Evolutionary conservation across 164 flowering plant species (phyloP), one percentile per base, ranked within the genome.

Genomic region (Chimonanthus salicifolius): DNA sequence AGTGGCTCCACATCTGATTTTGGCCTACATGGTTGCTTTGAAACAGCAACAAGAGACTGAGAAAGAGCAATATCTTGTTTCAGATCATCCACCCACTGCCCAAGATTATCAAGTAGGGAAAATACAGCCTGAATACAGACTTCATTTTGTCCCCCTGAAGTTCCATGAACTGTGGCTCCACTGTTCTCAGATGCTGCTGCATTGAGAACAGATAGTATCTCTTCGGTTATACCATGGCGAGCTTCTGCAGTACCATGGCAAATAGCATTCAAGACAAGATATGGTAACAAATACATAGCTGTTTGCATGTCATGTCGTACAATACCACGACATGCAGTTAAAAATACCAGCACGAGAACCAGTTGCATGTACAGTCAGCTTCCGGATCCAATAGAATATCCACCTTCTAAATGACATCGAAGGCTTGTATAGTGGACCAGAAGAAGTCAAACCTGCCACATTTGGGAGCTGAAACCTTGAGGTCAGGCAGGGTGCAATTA

Each of bases 1-100:
- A 88, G 86, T 71, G 86, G 88, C 69, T 88, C 87, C 74, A 20
- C 79, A 78, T 78, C 83, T 75, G 77, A 84, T 78, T 78, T 87
- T 54, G 77, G 67, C 78, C 85, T 94, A 50, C 82, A 79, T 21
- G 80, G 74, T 60, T 88, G 90, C 83, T 83, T 91, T 43, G 91
- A 82, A 64, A 79, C 71, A 13, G 82, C 76, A 68, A 85, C 49
- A 58, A 85, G 72, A 77, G 97, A 88, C 67, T 88, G 90, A 21
- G 95, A 89, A 84, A 94, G 92, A 78, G 98, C 88, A 58, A 90
- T 76, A 70, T 88, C 97, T 74, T 93, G 96, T 72, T 89, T 84
- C 47, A 89, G 87, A 78, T 96, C 98, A 85, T 96, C 99, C 78
- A 85, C 94, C 99, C 99, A 96, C 75, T 96, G 99, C 45, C 98